Conservation (phyloP, 2,329 filamentous ascomycete species). For the Colletotrichum lentis region DNA sequence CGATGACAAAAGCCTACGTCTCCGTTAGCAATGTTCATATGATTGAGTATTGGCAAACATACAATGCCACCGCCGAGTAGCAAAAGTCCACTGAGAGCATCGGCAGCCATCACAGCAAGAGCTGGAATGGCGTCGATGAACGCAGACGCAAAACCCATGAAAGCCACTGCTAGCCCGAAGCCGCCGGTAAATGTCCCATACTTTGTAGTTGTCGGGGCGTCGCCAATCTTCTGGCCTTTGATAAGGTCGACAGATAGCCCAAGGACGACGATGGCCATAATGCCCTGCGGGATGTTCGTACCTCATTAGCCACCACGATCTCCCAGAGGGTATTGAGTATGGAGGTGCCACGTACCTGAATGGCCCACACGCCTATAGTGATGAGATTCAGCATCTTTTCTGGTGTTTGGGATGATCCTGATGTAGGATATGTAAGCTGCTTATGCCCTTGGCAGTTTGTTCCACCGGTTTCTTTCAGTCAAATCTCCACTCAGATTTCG, state of each 20-base stretch:
- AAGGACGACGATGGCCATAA: slow-evolving; percentile 35
- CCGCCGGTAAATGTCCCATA: slow-evolving; percentile 32
- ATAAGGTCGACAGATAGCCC: slow-evolving; percentile 25
- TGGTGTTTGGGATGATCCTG: neutral
- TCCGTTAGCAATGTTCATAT: neutral
- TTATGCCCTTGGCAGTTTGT: neutral
- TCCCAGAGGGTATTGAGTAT: too few relatives aligned
- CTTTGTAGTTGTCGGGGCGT: slow-evolving; percentile 23
- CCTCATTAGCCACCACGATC: neutral
- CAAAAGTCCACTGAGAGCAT: slow-evolving; percentile 27
- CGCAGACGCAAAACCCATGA: slow-evolving; percentile 8
- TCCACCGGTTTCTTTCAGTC: neutral
- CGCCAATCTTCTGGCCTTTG: slow-evolving; percentile 10
- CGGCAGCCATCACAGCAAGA: slow-evolving; percentile 23
- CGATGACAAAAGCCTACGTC: slow-evolving; percentile 25
- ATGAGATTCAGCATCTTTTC: slow-evolving; percentile 19
- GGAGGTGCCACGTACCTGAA: slow-evolving; percentile 25
- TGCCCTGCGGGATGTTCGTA: slow-evolving; percentile 1
- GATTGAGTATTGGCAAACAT: neutral
- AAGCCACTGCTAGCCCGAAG: slow-evolving; percentile 24
- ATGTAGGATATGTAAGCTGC: neutral
- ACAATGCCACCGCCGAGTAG: slow-evolving; percentile 36
- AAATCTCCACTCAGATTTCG: neutral
- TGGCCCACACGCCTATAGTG: slow-evolving; percentile 25
- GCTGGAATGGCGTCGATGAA: slow-evolving; percentile 34